Percentiles rank a stretch among this genome's conserved stretches.
phyloP scores from a whole-genome alignment of 129 eudicot species.

The Centaurea solstitialis region DNA sequence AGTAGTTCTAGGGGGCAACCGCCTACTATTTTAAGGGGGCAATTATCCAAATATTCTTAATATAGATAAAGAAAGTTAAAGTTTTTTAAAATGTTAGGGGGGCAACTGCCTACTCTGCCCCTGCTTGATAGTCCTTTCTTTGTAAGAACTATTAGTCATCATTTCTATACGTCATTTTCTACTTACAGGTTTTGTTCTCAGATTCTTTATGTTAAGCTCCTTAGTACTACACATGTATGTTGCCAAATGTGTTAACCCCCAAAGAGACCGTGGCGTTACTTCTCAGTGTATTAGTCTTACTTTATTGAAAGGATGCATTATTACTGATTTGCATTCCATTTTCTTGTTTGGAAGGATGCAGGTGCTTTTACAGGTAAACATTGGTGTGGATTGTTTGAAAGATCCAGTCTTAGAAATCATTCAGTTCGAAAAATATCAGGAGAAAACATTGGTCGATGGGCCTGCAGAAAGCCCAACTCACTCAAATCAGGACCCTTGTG shows the following conservation, averaged over 20 bases:
- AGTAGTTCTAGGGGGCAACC: too few relatives aligned
- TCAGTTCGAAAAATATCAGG: constrained; percentile 81
- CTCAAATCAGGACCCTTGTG: constrained; percentile 65
- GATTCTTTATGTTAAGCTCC: constrained; percentile 20
- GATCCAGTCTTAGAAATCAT: constrained; percentile 86
- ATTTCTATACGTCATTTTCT: not conserved
- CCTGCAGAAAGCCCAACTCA: constrained; percentile 21
- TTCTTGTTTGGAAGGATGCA: constrained; percentile 98
- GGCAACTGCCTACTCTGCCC: too few relatives aligned
- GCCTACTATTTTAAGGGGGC: too few relatives aligned
- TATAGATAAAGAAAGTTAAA: too few relatives aligned
- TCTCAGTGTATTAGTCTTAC: not conserved
- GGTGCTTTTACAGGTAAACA: constrained; percentile 91
- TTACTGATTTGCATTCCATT: constrained; percentile 50
- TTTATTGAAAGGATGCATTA: constrained; percentile 2
- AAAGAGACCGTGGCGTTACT: not conserved
- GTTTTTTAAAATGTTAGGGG: too few relatives aligned
- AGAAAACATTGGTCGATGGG: constrained; percentile 26
- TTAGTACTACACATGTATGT: constrained; percentile 1
- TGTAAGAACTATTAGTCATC: not conserved
- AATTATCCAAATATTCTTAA: too few relatives aligned
- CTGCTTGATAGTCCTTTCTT: too few relatives aligned
- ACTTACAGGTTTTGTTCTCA: not conserved
- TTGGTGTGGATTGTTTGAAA: constrained; percentile 64
- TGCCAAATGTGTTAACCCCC: not conserved